phyloP scores from a whole-genome alignment of 169 alveolate species.

The Theileria parva region DNA sequence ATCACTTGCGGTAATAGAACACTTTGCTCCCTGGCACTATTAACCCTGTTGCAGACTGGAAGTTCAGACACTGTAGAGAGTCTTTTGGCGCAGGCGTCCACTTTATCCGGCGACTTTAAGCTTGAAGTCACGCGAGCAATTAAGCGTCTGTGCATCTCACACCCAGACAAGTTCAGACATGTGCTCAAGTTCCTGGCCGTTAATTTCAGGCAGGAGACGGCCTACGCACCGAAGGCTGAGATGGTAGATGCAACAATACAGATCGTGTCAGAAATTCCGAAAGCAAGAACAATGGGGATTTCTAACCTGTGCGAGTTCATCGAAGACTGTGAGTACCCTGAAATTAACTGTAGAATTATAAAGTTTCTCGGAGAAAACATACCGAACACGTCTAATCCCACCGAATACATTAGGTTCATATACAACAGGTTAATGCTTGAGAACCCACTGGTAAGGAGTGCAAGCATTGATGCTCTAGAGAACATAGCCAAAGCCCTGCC shows the following conservation, averaged over 20 bases:
- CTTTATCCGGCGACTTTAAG: constrained; percentile 84
- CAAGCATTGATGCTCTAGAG: constrained; percentile 94
- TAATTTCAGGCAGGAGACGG: constrained; percentile 89
- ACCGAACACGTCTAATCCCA: constrained; percentile 88
- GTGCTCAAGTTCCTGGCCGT: constrained; percentile 88
- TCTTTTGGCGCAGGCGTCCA: constrained; percentile 82
- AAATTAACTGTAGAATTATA: constrained; percentile 82
- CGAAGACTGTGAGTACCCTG: constrained; percentile 96
- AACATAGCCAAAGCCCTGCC: constrained; percentile 81
- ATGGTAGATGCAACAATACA: constrained; percentile 91
- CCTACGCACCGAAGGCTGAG: constrained; percentile 85
- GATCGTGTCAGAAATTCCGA: constrained; percentile 80
- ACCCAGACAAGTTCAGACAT: constrained; percentile 89
- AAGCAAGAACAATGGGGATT: constrained; percentile 83
- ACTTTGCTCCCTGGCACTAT: constrained; percentile 92
- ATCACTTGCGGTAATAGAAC: constrained; percentile 87
- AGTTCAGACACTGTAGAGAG: constrained; percentile 91
- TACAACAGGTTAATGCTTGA: constrained; percentile 95
- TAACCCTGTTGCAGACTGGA: constrained; percentile 94
- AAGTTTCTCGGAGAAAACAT: constrained; percentile 89
- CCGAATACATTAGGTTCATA: constrained; percentile 91
- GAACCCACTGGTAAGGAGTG: constrained; percentile 93
- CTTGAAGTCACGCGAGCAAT: constrained; percentile 90
- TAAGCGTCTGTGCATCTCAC: constrained; percentile 87
- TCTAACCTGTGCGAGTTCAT: constrained; percentile 94